Evolutionary conservation across 2,329 filamentous ascomycete species (phyloP).

Genomic region (Sporothrix globosa): DNA sequence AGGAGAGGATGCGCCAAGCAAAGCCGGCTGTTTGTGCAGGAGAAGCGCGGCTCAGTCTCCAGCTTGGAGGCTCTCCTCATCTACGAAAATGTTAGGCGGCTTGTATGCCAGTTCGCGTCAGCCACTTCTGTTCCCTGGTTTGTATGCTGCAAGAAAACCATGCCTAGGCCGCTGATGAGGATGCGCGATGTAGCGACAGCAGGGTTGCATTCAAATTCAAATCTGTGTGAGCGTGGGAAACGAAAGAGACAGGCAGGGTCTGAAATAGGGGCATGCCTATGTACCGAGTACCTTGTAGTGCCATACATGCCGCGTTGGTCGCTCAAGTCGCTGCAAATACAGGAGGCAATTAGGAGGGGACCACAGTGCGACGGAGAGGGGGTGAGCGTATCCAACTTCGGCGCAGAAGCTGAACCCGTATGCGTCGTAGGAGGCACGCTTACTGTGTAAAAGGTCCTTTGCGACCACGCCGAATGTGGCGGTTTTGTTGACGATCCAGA

Average conservation of each 20-base stretch:
- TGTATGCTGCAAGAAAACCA: not conserved
- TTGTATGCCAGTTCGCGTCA: not conserved
- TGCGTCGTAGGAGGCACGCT: not conserved
- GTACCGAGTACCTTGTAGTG: not conserved
- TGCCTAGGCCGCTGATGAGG: constrained; percentile 17
- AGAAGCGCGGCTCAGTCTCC: constrained; percentile 13
- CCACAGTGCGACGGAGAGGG: not conserved
- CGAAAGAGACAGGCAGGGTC: not conserved
- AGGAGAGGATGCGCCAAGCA: constrained; percentile 6
- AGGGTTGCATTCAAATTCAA: constrained; percentile 9
- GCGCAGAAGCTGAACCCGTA: not conserved
- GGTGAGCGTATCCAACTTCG: constrained; percentile 10
- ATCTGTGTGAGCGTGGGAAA: constrained; percentile 6
- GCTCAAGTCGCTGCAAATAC: not conserved
- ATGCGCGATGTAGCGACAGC: constrained; percentile 5
- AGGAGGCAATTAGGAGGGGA: too few species aligned
- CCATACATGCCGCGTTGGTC: not conserved
- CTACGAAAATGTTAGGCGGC: not conserved
- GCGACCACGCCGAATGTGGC: not conserved
- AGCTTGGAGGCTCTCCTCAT: not conserved
- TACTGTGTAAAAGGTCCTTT: not conserved
- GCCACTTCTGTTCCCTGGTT: constrained; percentile 7
- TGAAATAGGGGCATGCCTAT: not conserved
- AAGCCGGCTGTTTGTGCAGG: constrained; percentile 13
- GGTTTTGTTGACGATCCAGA: not conserved